A percentile compares a stretch with the other conserved stretches of the same genome.
Conservation (phyloP, 2,329 filamentous ascomycete genomes). For the Lomentospora prolificans region DNA sequence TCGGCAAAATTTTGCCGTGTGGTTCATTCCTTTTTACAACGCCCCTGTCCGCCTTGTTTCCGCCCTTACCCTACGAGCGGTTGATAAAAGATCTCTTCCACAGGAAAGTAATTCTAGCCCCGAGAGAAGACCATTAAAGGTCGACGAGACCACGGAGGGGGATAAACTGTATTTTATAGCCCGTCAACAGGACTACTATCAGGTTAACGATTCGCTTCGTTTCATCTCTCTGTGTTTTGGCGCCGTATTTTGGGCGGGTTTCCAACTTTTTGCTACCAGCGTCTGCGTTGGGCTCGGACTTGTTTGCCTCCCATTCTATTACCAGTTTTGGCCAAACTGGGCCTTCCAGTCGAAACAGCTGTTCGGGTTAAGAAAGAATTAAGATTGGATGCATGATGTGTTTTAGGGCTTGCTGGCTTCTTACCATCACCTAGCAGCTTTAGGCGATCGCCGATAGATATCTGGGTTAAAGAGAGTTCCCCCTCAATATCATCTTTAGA, state of each 20-base stretch:
- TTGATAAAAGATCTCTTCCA: not conserved
- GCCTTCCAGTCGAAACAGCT: not conserved
- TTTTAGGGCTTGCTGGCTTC: too few relatives aligned
- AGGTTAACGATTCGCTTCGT: slow-evolving; percentile 63
- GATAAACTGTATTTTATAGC: slow-evolving; percentile 55
- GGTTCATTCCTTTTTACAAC: slow-evolving; percentile 66
- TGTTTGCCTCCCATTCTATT: not conserved
- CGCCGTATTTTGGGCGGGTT: slow-evolving; percentile 40
- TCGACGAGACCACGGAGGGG: slow-evolving; percentile 6
- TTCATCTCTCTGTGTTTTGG: slow-evolving; percentile 57
- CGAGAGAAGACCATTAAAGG: not conserved
- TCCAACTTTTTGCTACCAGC: slow-evolving; percentile 55
- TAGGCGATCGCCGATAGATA: too few relatives aligned
- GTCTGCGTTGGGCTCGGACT: slow-evolving; percentile 39
- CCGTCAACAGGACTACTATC: slow-evolving; percentile 74
- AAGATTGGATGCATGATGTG: too few relatives aligned
- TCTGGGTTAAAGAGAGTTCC: too few relatives aligned
- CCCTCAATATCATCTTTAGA: too few relatives aligned
- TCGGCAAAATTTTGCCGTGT: slow-evolving; percentile 66
- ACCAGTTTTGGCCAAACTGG: not conserved
- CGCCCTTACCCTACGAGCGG: slow-evolving; percentile 33
- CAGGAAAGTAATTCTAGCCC: not conserved
- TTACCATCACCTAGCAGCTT: too few relatives aligned
- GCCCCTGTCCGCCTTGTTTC: slow-evolving; percentile 59
- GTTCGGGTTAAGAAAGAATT: too few relatives aligned